These are phyloP conservation scores for Sporisorium scitamineum DNA, from an alignment of 1,284 basidiomycete species.

Conservation along the genomic window DNA sequence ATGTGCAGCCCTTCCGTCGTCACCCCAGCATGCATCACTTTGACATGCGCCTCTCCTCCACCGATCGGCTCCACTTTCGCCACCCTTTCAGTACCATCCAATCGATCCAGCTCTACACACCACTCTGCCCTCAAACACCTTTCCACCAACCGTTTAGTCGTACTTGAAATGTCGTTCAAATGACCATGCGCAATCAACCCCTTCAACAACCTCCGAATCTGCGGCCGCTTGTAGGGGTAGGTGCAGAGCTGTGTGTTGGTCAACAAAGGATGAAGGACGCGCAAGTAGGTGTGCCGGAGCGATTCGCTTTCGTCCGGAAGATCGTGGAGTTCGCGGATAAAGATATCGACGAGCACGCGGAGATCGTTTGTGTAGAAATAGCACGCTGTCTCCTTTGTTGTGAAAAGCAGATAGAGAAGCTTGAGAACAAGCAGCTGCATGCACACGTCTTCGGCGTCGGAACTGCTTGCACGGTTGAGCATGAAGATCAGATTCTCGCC, in stretches of 20 bases:
- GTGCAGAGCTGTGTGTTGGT: conserved; percentile 90
- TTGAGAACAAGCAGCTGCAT: conserved; percentile 96
- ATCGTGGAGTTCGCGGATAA: conserved; percentile 89
- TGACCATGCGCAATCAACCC: conserved; percentile 80
- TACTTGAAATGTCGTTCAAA: conserved; percentile 78
- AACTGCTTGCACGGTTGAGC: conserved; percentile 82
- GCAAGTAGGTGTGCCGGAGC: conserved; percentile 95
- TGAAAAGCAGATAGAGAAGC: conserved; percentile 93
- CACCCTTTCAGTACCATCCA: conserved; percentile 40
- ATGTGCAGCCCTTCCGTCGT: conserved; percentile 47
- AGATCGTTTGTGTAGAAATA: conserved; percentile 99
- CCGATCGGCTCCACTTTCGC: conserved; percentile 48
- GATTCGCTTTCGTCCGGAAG: conserved; percentile 93
- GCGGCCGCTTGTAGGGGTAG: conserved; percentile 88
- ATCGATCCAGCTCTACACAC: conserved; percentile 74
- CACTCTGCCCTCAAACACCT: conserved; percentile 88
- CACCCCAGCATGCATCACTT: conserved; percentile 38
- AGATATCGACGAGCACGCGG: conserved; percentile 94
- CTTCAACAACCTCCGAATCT: conserved; percentile 86
- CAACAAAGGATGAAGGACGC: conserved; percentile 93
- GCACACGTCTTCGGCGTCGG: conserved; percentile 82
- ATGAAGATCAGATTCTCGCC: conserved; percentile 99
- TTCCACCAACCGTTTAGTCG: conserved; percentile 90
- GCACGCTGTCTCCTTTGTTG: conserved; percentile 89
- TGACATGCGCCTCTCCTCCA: conserved; percentile 45